These are phyloP conservation scores for Erodium trifolium DNA, from an alignment of 441 rosid genomes.

Conservation along the genomic window DNA sequence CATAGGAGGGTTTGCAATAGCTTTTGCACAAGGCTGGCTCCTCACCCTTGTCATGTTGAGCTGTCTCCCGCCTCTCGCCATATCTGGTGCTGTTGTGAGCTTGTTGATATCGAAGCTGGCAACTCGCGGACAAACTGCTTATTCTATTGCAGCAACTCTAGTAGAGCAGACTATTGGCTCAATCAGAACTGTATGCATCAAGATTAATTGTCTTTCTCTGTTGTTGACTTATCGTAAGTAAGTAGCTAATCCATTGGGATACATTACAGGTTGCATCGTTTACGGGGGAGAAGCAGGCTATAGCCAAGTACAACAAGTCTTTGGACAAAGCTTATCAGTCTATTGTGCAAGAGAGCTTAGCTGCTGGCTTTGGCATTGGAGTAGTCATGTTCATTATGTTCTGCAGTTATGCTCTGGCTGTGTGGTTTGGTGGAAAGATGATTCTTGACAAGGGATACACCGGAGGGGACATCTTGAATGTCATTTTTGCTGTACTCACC, in stretches of 20 bases:
- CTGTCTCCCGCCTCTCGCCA: constrained; percentile 48
- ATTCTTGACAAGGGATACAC: constrained; percentile 48
- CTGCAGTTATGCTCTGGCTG: constrained; percentile 42
- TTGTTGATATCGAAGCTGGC: constrained; percentile 40
- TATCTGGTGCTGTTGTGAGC: constrained; percentile 48
- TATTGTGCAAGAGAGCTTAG: constrained; percentile 47
- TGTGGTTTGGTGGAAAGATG: constrained; percentile 50
- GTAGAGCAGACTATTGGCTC: constrained; percentile 74
- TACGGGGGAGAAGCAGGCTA: constrained; percentile 59
- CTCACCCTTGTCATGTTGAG: constrained; percentile 44
- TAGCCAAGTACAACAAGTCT: constrained; percentile 40
- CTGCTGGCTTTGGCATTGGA: constrained; percentile 57
- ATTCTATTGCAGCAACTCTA: constrained; percentile 51
- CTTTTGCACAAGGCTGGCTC: constrained; percentile 50
- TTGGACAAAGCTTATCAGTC: constrained; percentile 51
- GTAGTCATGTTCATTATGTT: constrained; percentile 29
- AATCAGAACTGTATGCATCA: constrained; percentile 54
- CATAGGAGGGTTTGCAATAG: constrained; percentile 53
- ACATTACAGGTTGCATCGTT: constrained; percentile 57
- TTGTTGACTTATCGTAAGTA: neutral
- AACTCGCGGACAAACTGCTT: constrained; percentile 55
- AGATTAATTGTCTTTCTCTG: neutral
- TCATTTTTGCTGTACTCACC: constrained; percentile 43
- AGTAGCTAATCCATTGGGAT: no score
- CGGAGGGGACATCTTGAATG: constrained; percentile 57